Evolutionary conservation across 139 green algal genomes (phyloP), one percentile per base, ranked within the genome.

Genomic region (Coelastrella sp.): DNA sequence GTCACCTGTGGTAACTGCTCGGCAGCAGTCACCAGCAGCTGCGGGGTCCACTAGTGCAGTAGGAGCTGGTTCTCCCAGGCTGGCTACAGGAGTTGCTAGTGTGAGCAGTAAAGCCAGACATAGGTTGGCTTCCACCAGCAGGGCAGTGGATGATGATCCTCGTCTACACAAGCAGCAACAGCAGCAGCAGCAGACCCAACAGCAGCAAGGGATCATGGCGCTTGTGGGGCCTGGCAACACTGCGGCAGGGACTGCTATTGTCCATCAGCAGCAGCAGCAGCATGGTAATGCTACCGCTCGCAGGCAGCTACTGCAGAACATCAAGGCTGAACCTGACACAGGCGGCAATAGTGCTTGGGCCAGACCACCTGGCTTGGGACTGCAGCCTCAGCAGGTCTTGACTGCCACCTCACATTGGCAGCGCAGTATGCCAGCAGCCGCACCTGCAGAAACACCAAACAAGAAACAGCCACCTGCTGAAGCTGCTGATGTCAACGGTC

Each of bases 271-370:
- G 73, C 73, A 81, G 48, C 69, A 79, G 69, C 19, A 25, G 5
- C 40, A 6, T 4, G 73, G 50, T 6, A 37, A 7, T 2, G 32
- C 32, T 0, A 71, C 75, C 3, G n/a, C n/a, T n/a, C 35, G 75
- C 0, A 21, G 75, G 53, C 75, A 82, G 75, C 75, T 82, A 25
- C 75, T 82, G 35, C 51, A 82, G 75, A 35, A 69, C 30, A 27
- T 82, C 13, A 51, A 82, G 35, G 34, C 43, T 19, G 75, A 82
- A 9, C 32, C 72, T 59, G 15, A 43, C 35, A 30, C 45, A 80
- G 45, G 30, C 64, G 48, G 35, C 63, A 40, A 30, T 53, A 69
- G 51, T 11, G 4, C 13, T 7, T 71, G 30, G 30, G 62, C 53
- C 53, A n/a, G 53, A 64, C 53, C 53, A 64, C 19, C 53, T 32